These are phyloP conservation scores for Fusarium citri DNA, from an alignment of 2,329 filamentous ascomycete genomes.

Conservation along the genomic window DNA sequence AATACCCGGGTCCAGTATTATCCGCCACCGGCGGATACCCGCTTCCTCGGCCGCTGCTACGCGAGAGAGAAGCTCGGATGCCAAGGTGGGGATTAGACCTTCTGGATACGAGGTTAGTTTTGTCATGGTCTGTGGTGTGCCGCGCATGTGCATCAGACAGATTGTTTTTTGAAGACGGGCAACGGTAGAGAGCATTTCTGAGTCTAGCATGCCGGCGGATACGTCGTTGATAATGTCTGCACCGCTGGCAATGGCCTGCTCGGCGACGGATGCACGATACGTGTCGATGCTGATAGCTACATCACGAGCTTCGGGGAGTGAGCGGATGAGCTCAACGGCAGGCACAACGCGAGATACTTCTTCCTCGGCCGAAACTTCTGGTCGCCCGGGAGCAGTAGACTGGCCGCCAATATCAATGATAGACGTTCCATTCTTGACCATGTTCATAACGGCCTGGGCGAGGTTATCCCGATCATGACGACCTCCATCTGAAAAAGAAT, in stretches of 20 bases:
- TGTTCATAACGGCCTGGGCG: conserved; percentile 66
- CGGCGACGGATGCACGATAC: conserved; percentile 86
- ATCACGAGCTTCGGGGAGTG: conserved; percentile 69
- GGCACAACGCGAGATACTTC: conserved; percentile 84
- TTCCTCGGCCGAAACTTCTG: conserved; percentile 75
- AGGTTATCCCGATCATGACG: conserved; percentile 67
- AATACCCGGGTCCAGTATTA: conserved; percentile 92
- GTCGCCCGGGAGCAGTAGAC: conserved; percentile 83
- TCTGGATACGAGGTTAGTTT: conserved; percentile 74
- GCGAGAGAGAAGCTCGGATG: conserved; percentile 74
- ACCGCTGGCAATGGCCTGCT: conserved; percentile 78
- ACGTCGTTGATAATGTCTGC: conserved; percentile 97
- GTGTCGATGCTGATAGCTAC: conserved; percentile 92
- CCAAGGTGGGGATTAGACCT: conserved; percentile 74
- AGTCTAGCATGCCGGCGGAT: conserved; percentile 82
- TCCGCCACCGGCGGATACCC: conserved; percentile 91
- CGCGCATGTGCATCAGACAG: conserved; percentile 93
- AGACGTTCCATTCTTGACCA: conserved; percentile 77
- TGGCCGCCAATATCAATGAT: conserved; percentile 95
- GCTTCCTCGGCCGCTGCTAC: conserved; percentile 80
- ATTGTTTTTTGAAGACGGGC: conserved; percentile 83
- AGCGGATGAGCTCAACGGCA: conserved; percentile 78
- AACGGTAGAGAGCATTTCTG: conserved; percentile 83
- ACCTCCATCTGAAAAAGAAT: conserved; percentile 96
- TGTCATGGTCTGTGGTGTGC: conserved; percentile 85